Evolutionary conservation across 352 stramenopile species (phyloP).

Genomic region (Pythium aristosporum): DNA sequence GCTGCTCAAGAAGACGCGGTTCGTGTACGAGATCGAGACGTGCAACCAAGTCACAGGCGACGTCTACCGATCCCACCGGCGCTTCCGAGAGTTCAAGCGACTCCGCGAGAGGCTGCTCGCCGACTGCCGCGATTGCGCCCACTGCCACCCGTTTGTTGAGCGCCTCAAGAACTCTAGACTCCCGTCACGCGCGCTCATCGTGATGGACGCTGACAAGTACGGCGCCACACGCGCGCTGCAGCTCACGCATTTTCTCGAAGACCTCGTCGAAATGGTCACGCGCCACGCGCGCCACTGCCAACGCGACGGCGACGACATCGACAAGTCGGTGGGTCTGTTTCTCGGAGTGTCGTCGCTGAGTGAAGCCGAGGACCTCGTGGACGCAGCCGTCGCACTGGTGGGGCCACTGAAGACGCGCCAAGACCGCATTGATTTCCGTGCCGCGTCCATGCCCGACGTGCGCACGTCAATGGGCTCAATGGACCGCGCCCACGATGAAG

Average conservation of each 20-base stretch:
- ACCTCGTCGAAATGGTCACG: conserved; percentile 48
- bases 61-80: conserved; percentile 47
- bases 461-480: conserved; percentile 35
- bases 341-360: conserved; percentile 46
- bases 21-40: conserved; percentile 78
- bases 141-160: conserved; percentile 51
- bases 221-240: conserved; percentile 50
- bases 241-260: conserved; percentile 63
- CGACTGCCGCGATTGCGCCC: conserved; percentile 49
- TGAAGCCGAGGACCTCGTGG: conserved; percentile 42
- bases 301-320: conserved; percentile 51
- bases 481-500: conserved; percentile 16
- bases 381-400: conserved; percentile 33
- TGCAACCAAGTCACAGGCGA: conserved; percentile 61
- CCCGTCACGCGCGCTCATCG: conserved; percentile 47
- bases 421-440: conserved; percentile 69
- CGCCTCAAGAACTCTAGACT: conserved; percentile 51
- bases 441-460: conserved; percentile 66
- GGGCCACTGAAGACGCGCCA: conserved; percentile 55
- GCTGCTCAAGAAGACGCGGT: conserved; percentile 58
- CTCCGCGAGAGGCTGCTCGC: conserved; percentile 59
- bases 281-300: conserved; percentile 40
- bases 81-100: conserved; percentile 71
- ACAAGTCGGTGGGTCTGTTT: conserved; percentile 67
- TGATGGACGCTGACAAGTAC: conserved; percentile 63